A percentile compares a stretch with the other conserved stretches of the same genome.
Evolutionary conservation across 768 basidiomycete genomes (phyloP).

Genomic region (Pleurotus salmoneostramineus): DNA sequence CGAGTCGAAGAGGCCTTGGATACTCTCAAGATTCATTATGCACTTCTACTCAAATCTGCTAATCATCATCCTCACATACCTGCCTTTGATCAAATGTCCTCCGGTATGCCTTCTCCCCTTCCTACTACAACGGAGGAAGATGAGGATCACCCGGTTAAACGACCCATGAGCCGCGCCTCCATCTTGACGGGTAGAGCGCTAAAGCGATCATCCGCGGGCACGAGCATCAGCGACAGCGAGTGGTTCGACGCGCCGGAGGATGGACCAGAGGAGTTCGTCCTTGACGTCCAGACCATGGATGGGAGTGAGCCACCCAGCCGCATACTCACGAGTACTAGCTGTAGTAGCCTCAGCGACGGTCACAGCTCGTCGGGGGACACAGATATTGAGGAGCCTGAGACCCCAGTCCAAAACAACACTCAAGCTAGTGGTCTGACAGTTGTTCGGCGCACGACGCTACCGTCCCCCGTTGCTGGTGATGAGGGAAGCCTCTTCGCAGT

Average conservation of each 20-base stretch:
- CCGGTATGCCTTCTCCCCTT: constrained; percentile 26
- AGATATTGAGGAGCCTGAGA: constrained; percentile 38
- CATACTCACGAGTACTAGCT: constrained; percentile 34
- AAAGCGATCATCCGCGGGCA: constrained; percentile 43
- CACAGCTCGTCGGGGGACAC: constrained; percentile 53
- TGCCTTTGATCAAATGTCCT: constrained; percentile 17
- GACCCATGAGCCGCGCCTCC: constrained; percentile 16
- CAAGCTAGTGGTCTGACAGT: constrained; percentile 22
- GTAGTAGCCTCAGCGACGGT: constrained; percentile 30
- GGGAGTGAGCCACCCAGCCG: constrained; percentile 33
- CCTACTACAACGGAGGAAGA: constrained; percentile 49
- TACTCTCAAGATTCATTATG: constrained; percentile 58
- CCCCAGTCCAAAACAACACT: constrained; percentile 6
- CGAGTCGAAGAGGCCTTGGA: constrained; percentile 46
- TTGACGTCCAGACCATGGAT: constrained; percentile 44
- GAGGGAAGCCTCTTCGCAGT: constrained; percentile 82
- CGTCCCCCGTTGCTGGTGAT: constrained; percentile 58
- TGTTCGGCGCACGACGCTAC: constrained; percentile 51
- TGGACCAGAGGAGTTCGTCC: constrained; percentile 67
- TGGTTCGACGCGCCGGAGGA: constrained; percentile 81
- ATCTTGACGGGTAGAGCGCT: constrained; percentile 29
- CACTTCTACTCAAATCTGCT: constrained; percentile 38
- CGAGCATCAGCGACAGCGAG: constrained; percentile 52
- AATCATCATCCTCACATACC: constrained; percentile 27
- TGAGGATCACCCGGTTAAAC: constrained; percentile 16